These are phyloP conservation scores for Aspergillus wentii DNA, from an alignment of 495 filamentous ascomycete genomes.

Conservation along the genomic window DNA sequence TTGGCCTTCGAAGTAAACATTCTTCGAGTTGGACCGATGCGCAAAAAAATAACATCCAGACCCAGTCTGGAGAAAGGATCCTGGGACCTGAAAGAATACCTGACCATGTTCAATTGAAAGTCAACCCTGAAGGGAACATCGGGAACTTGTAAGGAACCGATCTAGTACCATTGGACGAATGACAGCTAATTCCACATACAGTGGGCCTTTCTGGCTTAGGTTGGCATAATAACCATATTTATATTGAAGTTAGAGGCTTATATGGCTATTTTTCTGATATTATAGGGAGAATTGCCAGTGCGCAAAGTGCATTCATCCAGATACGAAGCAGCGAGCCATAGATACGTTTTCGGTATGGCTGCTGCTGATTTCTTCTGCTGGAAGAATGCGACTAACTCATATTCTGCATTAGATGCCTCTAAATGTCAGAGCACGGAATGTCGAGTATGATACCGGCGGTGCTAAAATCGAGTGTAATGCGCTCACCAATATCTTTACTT, in stretches of 20 bases:
- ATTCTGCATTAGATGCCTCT: constrained; percentile 41
- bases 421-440: constrained; percentile 39
- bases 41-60: too few species aligned
- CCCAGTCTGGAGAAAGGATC: too few species aligned
- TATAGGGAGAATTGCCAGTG: constrained; percentile 81
- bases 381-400: constrained; percentile 8
- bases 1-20: too few species aligned
- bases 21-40: too few species aligned
- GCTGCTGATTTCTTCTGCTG: constrained; percentile 10
- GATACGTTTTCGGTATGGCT: constrained; percentile 62
- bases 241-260: not conserved
- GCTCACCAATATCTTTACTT: constrained; percentile 2
- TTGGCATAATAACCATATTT: constrained; percentile 7
- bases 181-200: too few species aligned
- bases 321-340: constrained; percentile 69
- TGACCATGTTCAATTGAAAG: too few species aligned
- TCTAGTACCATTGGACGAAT: too few species aligned
- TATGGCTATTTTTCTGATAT: constrained; percentile 1
- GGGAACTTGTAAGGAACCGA: too few species aligned
- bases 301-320: constrained; percentile 63
- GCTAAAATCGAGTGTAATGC: constrained; percentile 29
- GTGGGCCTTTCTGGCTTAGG: constrained; percentile 18
- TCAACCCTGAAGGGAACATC: too few species aligned
- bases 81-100: too few species aligned
- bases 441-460: constrained; percentile 7